phyloP scores from a whole-genome alignment of 2,329 filamentous ascomycete species.

The Botrytis squamosa region DNA sequence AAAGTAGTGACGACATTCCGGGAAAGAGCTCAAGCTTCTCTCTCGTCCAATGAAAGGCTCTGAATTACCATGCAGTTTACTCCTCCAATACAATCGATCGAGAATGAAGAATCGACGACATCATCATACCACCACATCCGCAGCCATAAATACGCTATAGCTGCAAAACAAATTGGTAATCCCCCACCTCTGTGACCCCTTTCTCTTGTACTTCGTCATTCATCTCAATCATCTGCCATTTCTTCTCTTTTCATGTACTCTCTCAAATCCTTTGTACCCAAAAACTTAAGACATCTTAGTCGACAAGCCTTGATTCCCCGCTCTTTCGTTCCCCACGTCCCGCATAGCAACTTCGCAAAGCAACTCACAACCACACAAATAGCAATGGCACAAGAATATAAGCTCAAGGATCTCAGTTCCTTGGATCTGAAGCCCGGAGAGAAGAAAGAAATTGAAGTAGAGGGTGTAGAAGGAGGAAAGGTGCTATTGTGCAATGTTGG shows the following conservation, averaged over 20 bases:
- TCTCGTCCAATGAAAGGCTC: slow-evolving; percentile 3
- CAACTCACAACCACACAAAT: slow-evolving; percentile 25
- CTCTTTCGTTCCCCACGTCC: slow-evolving; percentile 24
- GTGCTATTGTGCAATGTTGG: slow-evolving; percentile 80
- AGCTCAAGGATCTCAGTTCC: slow-evolving; percentile 73
- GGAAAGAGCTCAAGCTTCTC: background rate
- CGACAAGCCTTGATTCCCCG: slow-evolving; percentile 24
- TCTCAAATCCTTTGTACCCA: slow-evolving; percentile 3
- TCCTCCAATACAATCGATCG: background rate
- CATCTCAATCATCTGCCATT: background rate
- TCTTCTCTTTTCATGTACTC: slow-evolving; percentile 18
- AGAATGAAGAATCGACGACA: slow-evolving; percentile 7
- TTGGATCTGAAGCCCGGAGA: slow-evolving; percentile 75
- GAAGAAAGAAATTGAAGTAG: slow-evolving; percentile 86
- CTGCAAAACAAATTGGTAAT: background rate
- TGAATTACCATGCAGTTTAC: slow-evolving; percentile 10
- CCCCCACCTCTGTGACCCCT: background rate
- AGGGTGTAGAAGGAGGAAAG: slow-evolving; percentile 83
- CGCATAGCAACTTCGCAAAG: slow-evolving; percentile 5
- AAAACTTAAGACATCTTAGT: slow-evolving; percentile 15
- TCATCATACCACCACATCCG: slow-evolving; percentile 13
- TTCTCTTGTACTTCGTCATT: background rate
- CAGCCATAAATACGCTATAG: background rate
- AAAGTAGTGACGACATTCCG: background rate
- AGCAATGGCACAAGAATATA: slow-evolving; percentile 54